Evolutionary conservation across 2,329 filamentous ascomycete genomes (phyloP).

Genomic region (Nemania diffusa): DNA sequence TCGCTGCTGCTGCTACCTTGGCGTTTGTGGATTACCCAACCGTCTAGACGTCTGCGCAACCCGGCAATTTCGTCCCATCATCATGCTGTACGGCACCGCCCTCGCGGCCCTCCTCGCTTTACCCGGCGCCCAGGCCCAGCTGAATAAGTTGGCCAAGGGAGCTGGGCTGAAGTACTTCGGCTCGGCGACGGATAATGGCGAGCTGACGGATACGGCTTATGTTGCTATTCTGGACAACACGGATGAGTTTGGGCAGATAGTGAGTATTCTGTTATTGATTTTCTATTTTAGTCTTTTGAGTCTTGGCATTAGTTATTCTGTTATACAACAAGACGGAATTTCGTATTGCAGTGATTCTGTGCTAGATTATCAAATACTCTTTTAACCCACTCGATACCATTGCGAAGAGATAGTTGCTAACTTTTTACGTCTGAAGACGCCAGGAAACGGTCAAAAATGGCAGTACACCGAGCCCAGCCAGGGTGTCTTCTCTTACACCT

Average conservation of each 20-base stretch:
- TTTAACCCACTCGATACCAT: background rate
- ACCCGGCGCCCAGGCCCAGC: slow-evolving; percentile 47
- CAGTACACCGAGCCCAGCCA: slow-evolving; percentile 67
- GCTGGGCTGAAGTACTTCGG: slow-evolving; percentile 72
- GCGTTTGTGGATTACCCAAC: background rate
- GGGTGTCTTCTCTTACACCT: slow-evolving; percentile 66
- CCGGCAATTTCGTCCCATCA: background rate
- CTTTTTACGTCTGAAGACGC: slow-evolving; percentile 53
- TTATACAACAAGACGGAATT: background rate
- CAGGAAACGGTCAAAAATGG: slow-evolving; percentile 74
- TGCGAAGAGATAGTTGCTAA: background rate
- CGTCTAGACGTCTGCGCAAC: background rate
- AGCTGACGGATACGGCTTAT: slow-evolving; percentile 56
- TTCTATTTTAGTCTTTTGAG: background rate
- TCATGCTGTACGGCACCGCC: slow-evolving; percentile 25
- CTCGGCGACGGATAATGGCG: slow-evolving; percentile 69
- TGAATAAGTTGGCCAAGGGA: slow-evolving; percentile 64
- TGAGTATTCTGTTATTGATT: slow-evolving; percentile 6
- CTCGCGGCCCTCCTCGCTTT: slow-evolving; percentile 34
- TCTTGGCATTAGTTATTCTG: background rate
- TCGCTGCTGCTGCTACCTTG: background rate
- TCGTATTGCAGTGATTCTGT: background rate
- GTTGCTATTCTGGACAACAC: slow-evolving; percentile 63
- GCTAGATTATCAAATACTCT: background rate
- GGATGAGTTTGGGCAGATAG: slow-evolving; percentile 70